Evolutionary conservation across 495 filamentous ascomycete genomes (phyloP).

Genomic region (Geoglossum glabrum): DNA sequence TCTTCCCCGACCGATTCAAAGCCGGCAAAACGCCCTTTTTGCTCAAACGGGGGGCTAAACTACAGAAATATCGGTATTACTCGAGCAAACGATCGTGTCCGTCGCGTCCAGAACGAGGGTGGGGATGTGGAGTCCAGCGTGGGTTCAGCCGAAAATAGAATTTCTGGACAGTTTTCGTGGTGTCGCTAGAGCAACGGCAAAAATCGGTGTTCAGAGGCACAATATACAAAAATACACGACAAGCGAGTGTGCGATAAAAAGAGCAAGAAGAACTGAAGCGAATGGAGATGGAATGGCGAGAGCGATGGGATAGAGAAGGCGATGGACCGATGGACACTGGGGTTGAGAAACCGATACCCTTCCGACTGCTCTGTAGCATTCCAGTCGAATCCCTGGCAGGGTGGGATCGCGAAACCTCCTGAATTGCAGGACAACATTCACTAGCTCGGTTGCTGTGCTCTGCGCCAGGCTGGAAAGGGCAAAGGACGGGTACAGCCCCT

Average conservation of each 20-base stretch:
- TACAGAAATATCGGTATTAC: not conserved
- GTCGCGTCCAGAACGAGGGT: not conserved
- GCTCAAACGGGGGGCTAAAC: not conserved
- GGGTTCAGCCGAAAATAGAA: not conserved
- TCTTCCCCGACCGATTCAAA: not conserved
- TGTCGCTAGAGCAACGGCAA: not conserved
- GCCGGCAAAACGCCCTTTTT: not conserved
- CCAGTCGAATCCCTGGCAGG: not conserved
- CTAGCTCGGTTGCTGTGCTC: not conserved
- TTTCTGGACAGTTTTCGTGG: not conserved
- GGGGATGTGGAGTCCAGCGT: not conserved
- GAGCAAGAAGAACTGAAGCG: not conserved
- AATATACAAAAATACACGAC: too few species aligned
- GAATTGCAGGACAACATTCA: not conserved
- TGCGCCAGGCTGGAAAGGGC: not conserved
- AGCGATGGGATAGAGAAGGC: too few species aligned
- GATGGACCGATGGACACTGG: too few species aligned
- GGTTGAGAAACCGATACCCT: too few species aligned
- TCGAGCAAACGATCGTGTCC: not conserved
- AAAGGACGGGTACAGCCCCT: not conserved
- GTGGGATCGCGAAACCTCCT: not conserved
- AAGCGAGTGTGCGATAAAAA: not conserved
- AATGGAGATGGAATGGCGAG: not conserved
- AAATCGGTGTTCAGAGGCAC: not conserved
- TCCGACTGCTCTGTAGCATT: not conserved